These are phyloP conservation scores for Pythium monospermum DNA, from an alignment of 352 stramenopile species.

Conservation along the genomic window DNA sequence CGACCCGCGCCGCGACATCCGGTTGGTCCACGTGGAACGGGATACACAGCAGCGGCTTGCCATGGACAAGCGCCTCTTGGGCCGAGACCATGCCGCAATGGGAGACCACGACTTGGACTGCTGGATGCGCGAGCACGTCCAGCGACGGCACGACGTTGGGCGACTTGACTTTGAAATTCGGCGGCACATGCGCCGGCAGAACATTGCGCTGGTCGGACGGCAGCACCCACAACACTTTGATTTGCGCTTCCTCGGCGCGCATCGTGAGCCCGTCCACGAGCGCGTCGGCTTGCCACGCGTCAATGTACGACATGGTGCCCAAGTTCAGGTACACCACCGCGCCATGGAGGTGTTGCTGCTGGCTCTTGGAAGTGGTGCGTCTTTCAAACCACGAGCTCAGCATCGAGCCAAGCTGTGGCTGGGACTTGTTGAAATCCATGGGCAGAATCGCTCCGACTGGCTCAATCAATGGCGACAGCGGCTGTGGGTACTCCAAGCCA, in stretches of 20 bases:
- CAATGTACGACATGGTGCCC: slow-evolving; percentile 75
- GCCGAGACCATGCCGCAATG: slow-evolving; percentile 85
- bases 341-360: slow-evolving; percentile 16
- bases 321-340: slow-evolving; percentile 74
- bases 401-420: slow-evolving; percentile 25
- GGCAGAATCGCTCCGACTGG: slow-evolving; percentile 73
- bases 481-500: slow-evolving; percentile 75
- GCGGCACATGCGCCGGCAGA: slow-evolving; percentile 43
- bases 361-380: slow-evolving; percentile 3
- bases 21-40: slow-evolving; percentile 87
- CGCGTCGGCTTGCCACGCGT: slow-evolving; percentile 70
- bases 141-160: slow-evolving; percentile 53
- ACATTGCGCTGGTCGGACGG: slow-evolving; percentile 67
- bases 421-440: slow-evolving; percentile 25
- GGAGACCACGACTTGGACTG: slow-evolving; percentile 70
- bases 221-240: slow-evolving; percentile 77
- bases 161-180: slow-evolving; percentile 60
- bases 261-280: slow-evolving; percentile 62
- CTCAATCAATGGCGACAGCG: slow-evolving; percentile 70
- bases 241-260: slow-evolving; percentile 28
- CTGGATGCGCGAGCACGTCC: slow-evolving; percentile 55
- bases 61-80: slow-evolving; percentile 73
- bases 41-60: slow-evolving; percentile 82
- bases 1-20: slow-evolving; percentile 74
- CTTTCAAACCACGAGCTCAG: slow-evolving; percentile 41